Base-by-base conservation (phyloP, 352 stramenopile genomes). In the Phytophthora hibernalis region DNA sequence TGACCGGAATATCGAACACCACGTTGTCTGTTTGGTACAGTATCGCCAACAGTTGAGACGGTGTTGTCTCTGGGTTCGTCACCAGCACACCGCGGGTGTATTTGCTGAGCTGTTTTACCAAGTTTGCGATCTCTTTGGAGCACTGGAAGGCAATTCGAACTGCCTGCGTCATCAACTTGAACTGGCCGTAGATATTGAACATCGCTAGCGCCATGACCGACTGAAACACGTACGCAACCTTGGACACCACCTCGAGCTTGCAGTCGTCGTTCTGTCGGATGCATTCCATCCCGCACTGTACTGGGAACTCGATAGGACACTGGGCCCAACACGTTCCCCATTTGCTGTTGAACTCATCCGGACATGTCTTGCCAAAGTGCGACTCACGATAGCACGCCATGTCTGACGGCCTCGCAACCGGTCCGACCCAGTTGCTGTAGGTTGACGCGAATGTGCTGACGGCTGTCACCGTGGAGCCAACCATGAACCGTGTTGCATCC, bases 281-380 rank as follows among this genome's bases (percentile, higher is more conserved):
- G 48, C 74, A 86, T 30, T 86, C 74, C 62, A 80, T 72, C 21
- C 70, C 70, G 51, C 77, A 86, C 38, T 74, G 61, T n/a, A 86
- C 72, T 2, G 77, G 77, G 49, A 74, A 81, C n/a, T 73, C 54
- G 18, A 85, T 65, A 8, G 74, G 70, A 53, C 77, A 82, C 24
- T 82, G 60, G 3, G 72, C 67, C 76, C 76, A 83, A 45, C 76
- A 83, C 16, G 65, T 83, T 13, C 54, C 52, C 51, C 62, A 42
- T 20, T 80, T 75, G 51, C 76, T 75, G n/a, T 70, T 70, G 43
- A 66, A 77, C 10, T 61, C 58, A 1, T 58, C 45, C 2, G 65
- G 59, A 42, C 65, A 77, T 7, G 44, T 57, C 38, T 74, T 60
- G 6, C 44, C 57, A 21, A 67, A 57, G 20, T 68, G 59, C 21